Evolutionary conservation across 495 filamentous ascomycete genomes (phyloP).

Genomic region (Pseudomonodictys pantanalensis): DNA sequence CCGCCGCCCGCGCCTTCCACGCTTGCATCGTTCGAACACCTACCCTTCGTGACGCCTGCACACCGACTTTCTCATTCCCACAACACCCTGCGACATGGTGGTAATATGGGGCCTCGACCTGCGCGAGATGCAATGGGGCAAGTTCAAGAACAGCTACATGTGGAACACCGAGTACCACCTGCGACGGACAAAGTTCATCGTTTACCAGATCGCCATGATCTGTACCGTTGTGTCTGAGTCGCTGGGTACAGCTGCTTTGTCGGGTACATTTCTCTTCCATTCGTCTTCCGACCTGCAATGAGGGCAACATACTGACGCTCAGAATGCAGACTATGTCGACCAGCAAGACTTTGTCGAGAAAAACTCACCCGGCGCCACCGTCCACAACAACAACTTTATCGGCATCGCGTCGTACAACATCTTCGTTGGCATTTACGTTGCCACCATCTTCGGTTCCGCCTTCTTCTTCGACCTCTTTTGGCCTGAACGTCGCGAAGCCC

Average conservation of each 20-base stretch:
- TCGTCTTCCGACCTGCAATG: not conserved
- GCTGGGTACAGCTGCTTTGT: slow-evolving; percentile 50
- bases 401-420: slow-evolving; percentile 52
- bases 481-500: slow-evolving; percentile 50
- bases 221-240: slow-evolving; percentile 53
- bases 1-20: too few relatives aligned
- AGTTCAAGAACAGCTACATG: slow-evolving; percentile 53
- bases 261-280: slow-evolving; percentile 37
- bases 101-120: slow-evolving; percentile 55
- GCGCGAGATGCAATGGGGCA: slow-evolving; percentile 50
- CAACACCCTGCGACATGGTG: too few relatives aligned
- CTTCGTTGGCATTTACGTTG: slow-evolving; percentile 53
- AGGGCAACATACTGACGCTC: not conserved
- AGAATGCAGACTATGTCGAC: slow-evolving; percentile 47
- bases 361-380: slow-evolving; percentile 33
- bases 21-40: too few relatives aligned
- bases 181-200: slow-evolving; percentile 52
- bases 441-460: slow-evolving; percentile 52
- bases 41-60: too few relatives aligned
- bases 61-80: too few relatives aligned
- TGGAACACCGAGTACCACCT: slow-evolving; percentile 50
- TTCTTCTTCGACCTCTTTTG: slow-evolving; percentile 58
- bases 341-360: slow-evolving; percentile 45
- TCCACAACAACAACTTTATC: slow-evolving; percentile 49
- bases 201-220: slow-evolving; percentile 55